These are phyloP conservation scores for Talaromyces amestolkiae DNA, from an alignment of 2,329 filamentous ascomycete genomes.

Conservation along the genomic window DNA sequence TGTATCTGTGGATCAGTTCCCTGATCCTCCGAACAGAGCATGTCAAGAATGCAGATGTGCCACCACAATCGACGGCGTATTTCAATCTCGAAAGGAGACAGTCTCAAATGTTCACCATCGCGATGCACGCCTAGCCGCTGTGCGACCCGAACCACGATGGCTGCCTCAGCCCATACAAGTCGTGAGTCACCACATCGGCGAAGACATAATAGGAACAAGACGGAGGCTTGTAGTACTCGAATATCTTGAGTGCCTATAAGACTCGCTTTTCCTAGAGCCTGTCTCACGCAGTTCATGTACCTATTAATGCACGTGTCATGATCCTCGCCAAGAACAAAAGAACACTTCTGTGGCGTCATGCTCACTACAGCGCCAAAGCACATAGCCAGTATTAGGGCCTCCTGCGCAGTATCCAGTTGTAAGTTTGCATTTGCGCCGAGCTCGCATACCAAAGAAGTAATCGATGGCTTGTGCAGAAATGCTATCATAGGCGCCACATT, in stretches of 20 bases:
- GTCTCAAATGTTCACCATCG: constrained; percentile 52
- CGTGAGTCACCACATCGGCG: background rate
- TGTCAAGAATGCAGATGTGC: constrained; percentile 11
- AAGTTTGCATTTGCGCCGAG: background rate
- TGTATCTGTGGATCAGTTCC: background rate
- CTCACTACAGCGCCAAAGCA: constrained; percentile 24
- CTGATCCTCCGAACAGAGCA: constrained; percentile 11
- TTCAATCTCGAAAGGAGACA: constrained; percentile 55
- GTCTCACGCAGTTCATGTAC: background rate
- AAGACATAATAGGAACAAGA: background rate
- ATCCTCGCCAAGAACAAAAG: constrained; percentile 8
- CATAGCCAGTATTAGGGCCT: constrained; percentile 20
- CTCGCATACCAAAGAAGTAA: background rate
- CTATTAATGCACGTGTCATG: background rate
- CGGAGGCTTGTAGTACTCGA: background rate
- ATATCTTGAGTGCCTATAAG: background rate
- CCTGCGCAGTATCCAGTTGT: background rate
- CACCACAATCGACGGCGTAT: constrained; percentile 13
- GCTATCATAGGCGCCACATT: constrained; percentile 26
- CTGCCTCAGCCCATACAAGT: background rate
- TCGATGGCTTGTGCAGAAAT: constrained; percentile 17
- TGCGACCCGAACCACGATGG: background rate
- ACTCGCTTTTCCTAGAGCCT: background rate
- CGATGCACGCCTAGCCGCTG: constrained; percentile 42
- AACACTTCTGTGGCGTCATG: constrained; percentile 19